These are phyloP conservation scores for Pyronema domesticum DNA, from an alignment of 495 filamentous ascomycete genomes.

Conservation along the genomic window DNA sequence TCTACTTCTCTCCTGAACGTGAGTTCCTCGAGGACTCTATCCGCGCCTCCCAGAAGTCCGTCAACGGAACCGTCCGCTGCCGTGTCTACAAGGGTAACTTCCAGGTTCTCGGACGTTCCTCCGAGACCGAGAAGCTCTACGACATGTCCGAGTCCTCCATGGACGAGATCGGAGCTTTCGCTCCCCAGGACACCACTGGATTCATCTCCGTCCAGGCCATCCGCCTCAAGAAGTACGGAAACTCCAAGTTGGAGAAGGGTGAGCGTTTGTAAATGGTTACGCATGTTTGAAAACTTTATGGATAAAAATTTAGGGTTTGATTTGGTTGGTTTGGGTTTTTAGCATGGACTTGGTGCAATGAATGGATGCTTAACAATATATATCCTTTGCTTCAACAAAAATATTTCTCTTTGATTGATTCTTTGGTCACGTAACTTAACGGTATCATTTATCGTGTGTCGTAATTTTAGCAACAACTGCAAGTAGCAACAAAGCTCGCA, in stretches of 20 bases:
- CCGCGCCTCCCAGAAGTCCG: constrained; percentile 47
- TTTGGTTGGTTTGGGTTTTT: no score
- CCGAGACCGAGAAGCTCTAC: constrained; percentile 72
- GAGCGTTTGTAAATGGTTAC: constrained; percentile 18
- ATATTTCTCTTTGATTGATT: no score
- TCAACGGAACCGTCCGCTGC: constrained; percentile 54
- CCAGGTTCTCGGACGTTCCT: constrained; percentile 55
- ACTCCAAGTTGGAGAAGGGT: constrained; percentile 46
- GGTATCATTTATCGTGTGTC: no score
- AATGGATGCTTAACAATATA: no score
- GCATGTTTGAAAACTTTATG: no score
- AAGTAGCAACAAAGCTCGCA: no score
- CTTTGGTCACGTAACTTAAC: no score
- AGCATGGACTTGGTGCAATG: no score
- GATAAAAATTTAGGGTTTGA: no score
- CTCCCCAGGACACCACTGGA: constrained; percentile 45
- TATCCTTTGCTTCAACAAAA: no score
- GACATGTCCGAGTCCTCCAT: constrained; percentile 61
- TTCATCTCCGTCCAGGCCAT: constrained; percentile 75
- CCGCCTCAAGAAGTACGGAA: constrained; percentile 71
- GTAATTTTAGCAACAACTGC: no score
- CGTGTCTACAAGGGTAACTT: constrained; percentile 61
- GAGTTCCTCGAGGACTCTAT: constrained; percentile 62
- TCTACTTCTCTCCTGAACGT: constrained; percentile 66
- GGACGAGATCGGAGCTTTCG: constrained; percentile 66